Base-by-base conservation (phyloP, 345 rosid genomes). In the Garcia nutans region DNA sequence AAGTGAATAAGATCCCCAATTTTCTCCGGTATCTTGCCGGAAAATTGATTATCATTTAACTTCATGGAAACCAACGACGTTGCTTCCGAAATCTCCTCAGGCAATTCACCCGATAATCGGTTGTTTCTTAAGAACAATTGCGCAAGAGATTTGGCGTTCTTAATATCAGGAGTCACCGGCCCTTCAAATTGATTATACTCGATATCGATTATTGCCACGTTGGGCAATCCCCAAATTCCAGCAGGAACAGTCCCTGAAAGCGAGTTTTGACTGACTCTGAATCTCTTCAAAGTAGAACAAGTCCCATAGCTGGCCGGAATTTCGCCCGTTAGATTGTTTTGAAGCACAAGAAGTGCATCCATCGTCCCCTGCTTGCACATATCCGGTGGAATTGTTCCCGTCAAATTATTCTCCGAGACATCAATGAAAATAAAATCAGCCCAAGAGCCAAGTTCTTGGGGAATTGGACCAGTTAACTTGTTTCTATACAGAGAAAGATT, bases 331-430 rank as follows among this genome's bases (percentile, higher is more conserved):
- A 95, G 77, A 22, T 80, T 86, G 87, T 95, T 95, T 62, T 90
- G 93, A 0, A 95, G 87, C 77, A 95, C 58, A 10, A 95, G 89
- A 56, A 95, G 84, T 72, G 10, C 66, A 72, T 0, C 86, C 99
- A 93, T 90, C 65, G 84, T 85, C 64, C 98, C 96, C 33, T 76
- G 75, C 80, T 91, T 90, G 84, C 99, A 95, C 98, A 95, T 95
- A 65, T 91, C 81, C 0, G 98, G 92, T 0, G 99, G 99, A 74
- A 95, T 87, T 5, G 89, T 76, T 57, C 99, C 99, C 0, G 89
- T 84, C 75, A 95, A 49, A 6, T 67, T 61, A 82, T 95, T 95
- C 83, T 90, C 98, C 0, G 99, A 90, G 1, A 90, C 96, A 56
- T 95, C 99, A 72, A 95, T 86, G 89, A 69, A 90, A 83, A 81